These are phyloP conservation scores for Lecanoromycetidae sp. DNA, from an alignment of 2,329 filamentous ascomycete genomes.

Conservation along the genomic window DNA sequence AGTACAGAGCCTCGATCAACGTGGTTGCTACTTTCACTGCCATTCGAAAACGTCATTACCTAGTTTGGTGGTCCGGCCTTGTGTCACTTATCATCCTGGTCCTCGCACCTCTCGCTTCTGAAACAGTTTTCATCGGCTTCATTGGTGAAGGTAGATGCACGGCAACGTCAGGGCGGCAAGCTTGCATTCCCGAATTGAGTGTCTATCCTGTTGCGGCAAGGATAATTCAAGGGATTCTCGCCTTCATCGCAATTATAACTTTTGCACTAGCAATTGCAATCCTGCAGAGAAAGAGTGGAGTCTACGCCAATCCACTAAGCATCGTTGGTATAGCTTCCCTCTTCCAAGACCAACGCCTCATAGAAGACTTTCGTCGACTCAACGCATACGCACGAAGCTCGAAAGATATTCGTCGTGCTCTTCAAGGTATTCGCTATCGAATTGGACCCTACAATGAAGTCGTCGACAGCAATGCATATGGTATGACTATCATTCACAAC, in stretches of 20 bases:
- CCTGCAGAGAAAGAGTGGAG: constrained; percentile 17
- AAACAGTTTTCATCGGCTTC: constrained; percentile 10
- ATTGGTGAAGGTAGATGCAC: constrained; percentile 1
- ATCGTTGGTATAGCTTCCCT: constrained; percentile 19
- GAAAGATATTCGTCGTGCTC: constrained; percentile 2
- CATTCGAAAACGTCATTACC: constrained; percentile 7
- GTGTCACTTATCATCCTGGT: constrained; percentile 6
- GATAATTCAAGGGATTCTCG: constrained; percentile 19
- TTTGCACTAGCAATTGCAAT: constrained; percentile 14
- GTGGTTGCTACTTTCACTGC: constrained; percentile 2
- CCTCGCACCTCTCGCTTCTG: constrained; percentile 10
- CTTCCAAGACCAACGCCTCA: constrained; percentile 18
- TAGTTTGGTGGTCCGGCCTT: constrained; percentile 5
- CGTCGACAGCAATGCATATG: constrained; percentile 4
- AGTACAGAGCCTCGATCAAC: constrained; percentile 8
- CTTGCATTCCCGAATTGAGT: constrained; percentile 11
- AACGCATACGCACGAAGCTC: neutral
- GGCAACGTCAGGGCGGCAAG: neutral
- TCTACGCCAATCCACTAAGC: constrained; percentile 21
- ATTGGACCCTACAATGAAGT: constrained; percentile 10
- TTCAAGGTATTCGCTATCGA: constrained; percentile 6
- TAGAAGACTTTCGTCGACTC: constrained; percentile 16
- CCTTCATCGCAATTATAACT: constrained; percentile 19
- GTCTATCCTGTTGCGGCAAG: constrained; percentile 18
- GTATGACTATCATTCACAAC: constrained; percentile 3